Conservation (phyloP, 495 filamentous ascomycete species). For the Monascus purpureus region DNA sequence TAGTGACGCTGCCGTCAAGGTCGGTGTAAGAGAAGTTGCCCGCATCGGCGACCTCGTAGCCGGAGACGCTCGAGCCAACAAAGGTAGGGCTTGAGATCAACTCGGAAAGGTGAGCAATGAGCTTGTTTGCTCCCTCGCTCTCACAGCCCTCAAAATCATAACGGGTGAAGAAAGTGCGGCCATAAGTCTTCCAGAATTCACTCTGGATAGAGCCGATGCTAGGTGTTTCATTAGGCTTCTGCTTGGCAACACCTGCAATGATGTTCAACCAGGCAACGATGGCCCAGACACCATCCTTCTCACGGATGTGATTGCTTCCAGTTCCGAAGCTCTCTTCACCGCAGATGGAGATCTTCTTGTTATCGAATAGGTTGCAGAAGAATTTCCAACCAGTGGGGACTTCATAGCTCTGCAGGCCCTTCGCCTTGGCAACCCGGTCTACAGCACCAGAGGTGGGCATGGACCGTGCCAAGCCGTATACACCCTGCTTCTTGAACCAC, state of each 20-base stretch:
- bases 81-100: conserved; percentile 60
- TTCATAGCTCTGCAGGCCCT: conserved; percentile 86
- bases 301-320: conserved; percentile 96
- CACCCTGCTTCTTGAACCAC: conserved; percentile 93
- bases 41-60: conserved; percentile 72
- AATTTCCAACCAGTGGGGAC: conserved; percentile 99
- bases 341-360: conserved; percentile 95
- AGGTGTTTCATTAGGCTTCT: conserved; percentile 56
- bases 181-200: conserved; percentile 95
- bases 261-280: conserved; percentile 97
- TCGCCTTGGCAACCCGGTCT: conserved; percentile 86
- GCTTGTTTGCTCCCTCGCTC: conserved; percentile 75
- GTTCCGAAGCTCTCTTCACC: conserved; percentile 97
- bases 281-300: conserved; percentile 98
- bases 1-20: conserved; percentile 84
- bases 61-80: conserved; percentile 64
- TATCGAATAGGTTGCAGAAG: conserved; percentile 97
- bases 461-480: conserved; percentile 84
- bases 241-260: conserved; percentile 83
- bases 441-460: conserved; percentile 96
- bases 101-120: conserved; percentile 61
- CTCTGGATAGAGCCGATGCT: conserved; percentile 91
- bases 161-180: conserved; percentile 96
- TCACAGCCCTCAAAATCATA: conserved; percentile 97
- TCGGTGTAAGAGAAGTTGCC: conserved; percentile 97